Percentiles rank a stretch among this genome's conserved stretches.
phyloP scores from a whole-genome alignment of 306 rosid genomes.

The Prinsepia uniflora region DNA sequence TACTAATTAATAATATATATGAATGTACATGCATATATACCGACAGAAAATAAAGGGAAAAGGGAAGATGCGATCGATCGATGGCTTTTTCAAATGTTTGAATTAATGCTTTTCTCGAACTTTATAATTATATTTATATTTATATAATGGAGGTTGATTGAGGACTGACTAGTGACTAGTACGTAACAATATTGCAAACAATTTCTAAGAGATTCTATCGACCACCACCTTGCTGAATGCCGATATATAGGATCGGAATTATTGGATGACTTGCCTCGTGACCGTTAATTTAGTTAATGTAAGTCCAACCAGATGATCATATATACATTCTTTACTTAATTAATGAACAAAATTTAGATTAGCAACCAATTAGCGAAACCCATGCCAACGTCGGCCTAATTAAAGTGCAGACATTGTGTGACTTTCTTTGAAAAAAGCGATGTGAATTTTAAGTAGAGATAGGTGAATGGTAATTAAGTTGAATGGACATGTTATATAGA shows the following conservation, averaged over 20 bases:
- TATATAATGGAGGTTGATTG: not conserved
- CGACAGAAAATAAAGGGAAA: slow-evolving; percentile 4
- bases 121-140: not conserved
- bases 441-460: not conserved
- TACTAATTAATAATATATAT: not conserved
- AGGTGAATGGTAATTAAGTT: not conserved
- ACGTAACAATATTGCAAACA: not conserved
- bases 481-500: no score
- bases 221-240: not conserved
- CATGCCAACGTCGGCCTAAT: not conserved
- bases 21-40: not conserved
- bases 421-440: not conserved
- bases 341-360: not conserved
- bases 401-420: slow-evolving; percentile 1
- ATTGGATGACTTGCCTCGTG: not conserved
- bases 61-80: not conserved
- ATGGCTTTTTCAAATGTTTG: not conserved
- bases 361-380: slow-evolving; percentile 3
- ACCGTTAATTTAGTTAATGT: slow-evolving; percentile 19
- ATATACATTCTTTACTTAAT: not conserved
- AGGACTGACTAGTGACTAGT: not conserved
- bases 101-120: not conserved
- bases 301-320: not conserved
- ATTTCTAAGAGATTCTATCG: slow-evolving; percentile 6
- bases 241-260: not conserved